phyloP scores from a whole-genome alignment of 352 stramenopile species.

The Thalassiosira ordinaria region DNA sequence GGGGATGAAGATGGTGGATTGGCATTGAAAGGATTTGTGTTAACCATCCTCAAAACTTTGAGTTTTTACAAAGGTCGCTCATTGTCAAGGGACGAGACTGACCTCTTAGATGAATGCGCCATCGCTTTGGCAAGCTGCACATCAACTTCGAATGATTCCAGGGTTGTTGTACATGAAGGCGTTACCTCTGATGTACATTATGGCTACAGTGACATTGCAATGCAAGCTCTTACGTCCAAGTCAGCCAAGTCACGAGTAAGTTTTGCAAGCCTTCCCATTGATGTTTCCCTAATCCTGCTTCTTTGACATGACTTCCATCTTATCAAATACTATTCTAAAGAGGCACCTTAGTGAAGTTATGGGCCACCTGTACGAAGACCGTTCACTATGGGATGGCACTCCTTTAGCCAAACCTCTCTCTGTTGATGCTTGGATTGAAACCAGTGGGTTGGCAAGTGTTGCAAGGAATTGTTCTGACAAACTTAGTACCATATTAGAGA shows the following conservation, averaged over 20 bases:
- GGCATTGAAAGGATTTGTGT: slow-evolving; percentile 51
- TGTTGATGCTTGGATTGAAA: slow-evolving; percentile 38
- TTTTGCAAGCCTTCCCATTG: background rate
- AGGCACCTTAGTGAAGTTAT: slow-evolving; percentile 63
- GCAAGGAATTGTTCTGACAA: slow-evolving; percentile 44
- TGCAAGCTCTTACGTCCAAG: slow-evolving; percentile 50
- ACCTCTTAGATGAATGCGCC: slow-evolving; percentile 72
- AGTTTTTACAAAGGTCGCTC: slow-evolving; percentile 29
- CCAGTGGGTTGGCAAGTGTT: slow-evolving; percentile 28
- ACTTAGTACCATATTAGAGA: slow-evolving; percentile 33
- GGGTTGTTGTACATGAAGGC: slow-evolving; percentile 42
- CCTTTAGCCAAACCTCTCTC: slow-evolving; percentile 6
- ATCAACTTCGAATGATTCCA: slow-evolving; percentile 55
- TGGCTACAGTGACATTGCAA: slow-evolving; percentile 52
- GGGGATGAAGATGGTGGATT: slow-evolving; percentile 50
- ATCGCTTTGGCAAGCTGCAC: slow-evolving; percentile 59
- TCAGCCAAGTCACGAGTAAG: slow-evolving; percentile 70
- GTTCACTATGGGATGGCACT: slow-evolving; percentile 43
- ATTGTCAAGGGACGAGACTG: slow-evolving; percentile 52
- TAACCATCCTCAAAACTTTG: slow-evolving; percentile 59
- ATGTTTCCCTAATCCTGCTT: slow-evolving; percentile 12
- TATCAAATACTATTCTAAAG: slow-evolving; percentile 13
- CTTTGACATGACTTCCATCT: background rate
- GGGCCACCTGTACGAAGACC: slow-evolving; percentile 67
- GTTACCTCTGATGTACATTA: slow-evolving; percentile 17